Evolutionary conservation across 805 yeast genomes (phyloP).

Genomic region (Vanderwaltozyma polyspora): DNA sequence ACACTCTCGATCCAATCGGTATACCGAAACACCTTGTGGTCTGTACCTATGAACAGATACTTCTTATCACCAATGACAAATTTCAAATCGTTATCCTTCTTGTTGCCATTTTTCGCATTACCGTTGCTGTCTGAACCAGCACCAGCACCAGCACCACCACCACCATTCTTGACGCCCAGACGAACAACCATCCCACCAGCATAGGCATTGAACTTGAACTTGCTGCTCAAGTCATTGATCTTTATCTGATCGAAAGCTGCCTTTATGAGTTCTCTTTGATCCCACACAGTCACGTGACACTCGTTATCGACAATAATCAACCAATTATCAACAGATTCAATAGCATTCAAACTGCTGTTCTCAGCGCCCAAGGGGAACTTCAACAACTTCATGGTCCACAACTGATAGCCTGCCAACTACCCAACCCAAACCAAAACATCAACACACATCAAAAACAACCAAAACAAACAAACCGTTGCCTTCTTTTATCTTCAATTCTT

Average conservation of each 20-base stretch:
- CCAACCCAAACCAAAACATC: too few relatives aligned
- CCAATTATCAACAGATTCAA: constrained; percentile 7
- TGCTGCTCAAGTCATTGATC: constrained; percentile 8
- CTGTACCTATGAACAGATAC: constrained; percentile 15
- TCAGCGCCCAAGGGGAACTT: constrained; percentile 18
- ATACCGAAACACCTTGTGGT: constrained; percentile 11
- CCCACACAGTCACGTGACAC: constrained; percentile 22
- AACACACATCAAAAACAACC: too few relatives aligned
- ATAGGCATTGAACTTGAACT: constrained; percentile 1
- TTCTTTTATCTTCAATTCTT: too few relatives aligned
- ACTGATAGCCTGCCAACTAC: too few relatives aligned
- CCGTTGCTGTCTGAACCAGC: background rate
- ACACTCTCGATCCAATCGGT: constrained; percentile 10
- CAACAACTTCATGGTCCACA: constrained; percentile 18
- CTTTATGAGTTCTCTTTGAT: constrained; percentile 15
- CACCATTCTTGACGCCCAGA: background rate
- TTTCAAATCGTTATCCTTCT: constrained; percentile 6
- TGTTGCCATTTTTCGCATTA: background rate
- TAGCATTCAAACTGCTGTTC: constrained; percentile 21
- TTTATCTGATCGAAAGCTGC: constrained; percentile 21
- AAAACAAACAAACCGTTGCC: too few relatives aligned
- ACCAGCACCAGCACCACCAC: background rate
- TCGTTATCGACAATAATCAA: constrained; percentile 15
- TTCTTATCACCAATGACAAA: constrained; percentile 10
- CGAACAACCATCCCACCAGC: too few relatives aligned